These are phyloP conservation scores for Vaccinium corymbosum DNA, from an alignment of 148 eudicot species.

Conservation along the genomic window DNA sequence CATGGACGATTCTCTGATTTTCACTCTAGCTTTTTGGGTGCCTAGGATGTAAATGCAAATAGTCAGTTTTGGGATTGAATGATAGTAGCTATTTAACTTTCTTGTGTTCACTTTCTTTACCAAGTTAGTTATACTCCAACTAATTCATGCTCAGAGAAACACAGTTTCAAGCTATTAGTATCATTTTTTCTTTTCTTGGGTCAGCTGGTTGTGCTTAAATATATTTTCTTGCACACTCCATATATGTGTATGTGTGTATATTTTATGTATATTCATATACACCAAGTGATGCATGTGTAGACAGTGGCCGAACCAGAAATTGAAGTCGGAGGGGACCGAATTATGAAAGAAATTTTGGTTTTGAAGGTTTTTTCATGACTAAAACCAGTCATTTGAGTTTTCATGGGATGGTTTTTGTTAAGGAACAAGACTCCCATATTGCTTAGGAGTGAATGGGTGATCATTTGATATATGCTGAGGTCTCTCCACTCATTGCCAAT, in stretches of 20 bases:
- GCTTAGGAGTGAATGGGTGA: too few relatives aligned
- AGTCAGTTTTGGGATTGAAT: conserved; percentile 16
- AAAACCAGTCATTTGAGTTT: too few relatives aligned
- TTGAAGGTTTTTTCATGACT: too few relatives aligned
- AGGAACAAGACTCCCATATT: too few relatives aligned
- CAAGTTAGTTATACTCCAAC: neutral
- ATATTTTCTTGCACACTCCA: neutral
- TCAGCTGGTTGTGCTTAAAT: neutral
- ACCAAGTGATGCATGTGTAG: too few relatives aligned
- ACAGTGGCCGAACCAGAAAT: too few relatives aligned
- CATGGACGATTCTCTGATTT: neutral
- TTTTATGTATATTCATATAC: neutral
- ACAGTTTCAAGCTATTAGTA: neutral
- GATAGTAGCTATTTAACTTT: conserved; percentile 10
- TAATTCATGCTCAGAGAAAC: neutral
- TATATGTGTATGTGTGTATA: neutral
- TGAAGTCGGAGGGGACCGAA: too few relatives aligned
- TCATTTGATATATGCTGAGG: too few relatives aligned
- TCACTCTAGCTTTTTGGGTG: neutral
- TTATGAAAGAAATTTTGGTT: too few relatives aligned
- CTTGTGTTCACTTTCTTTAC: neutral
- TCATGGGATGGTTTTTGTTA: too few relatives aligned
- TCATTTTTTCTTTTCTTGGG: neutral
- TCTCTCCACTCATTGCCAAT: too few relatives aligned
- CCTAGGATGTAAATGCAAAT: conserved; percentile 16